A percentile compares a stretch with the other conserved stretches of the same genome.
These are phyloP conservation scores for Casaregolazyma lundiana DNA, from an alignment of 1,139 yeast genomes.

Conservation along the genomic window DNA sequence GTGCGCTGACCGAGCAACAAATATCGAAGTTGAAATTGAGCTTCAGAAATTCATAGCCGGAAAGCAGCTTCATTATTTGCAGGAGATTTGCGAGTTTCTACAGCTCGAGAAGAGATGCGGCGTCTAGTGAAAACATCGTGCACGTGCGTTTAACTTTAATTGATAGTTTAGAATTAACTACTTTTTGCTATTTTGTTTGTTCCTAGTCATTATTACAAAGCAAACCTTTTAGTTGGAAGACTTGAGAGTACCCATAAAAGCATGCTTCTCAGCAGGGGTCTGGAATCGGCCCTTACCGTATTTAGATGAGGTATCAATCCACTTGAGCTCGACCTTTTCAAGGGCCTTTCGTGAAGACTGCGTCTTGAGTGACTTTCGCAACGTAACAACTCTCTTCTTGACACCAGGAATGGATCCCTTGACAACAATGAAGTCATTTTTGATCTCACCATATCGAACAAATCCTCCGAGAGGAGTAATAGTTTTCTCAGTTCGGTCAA, in stretches of 20 bases:
- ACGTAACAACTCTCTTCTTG: constrained; percentile 98
- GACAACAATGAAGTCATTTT: constrained; percentile 94
- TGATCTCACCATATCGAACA: constrained; percentile 97
- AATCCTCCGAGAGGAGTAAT: constrained; percentile 99
- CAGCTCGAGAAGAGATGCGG: constrained; percentile 22
- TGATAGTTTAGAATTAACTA: constrained; percentile 1
- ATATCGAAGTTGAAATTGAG: constrained; percentile 13
- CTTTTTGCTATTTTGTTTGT: neutral
- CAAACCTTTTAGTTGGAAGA: constrained; percentile 3
- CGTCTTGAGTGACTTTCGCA: constrained; percentile 97
- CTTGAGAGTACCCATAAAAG: constrained; percentile 99
- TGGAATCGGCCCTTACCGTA: constrained; percentile 99
- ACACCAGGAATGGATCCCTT: constrained; percentile 99
- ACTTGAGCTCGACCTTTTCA: constrained; percentile 94
- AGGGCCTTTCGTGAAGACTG: constrained; percentile 97
- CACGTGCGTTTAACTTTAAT: too few relatives aligned
- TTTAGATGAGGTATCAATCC: constrained; percentile 99
- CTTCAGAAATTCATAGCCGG: constrained; percentile 19
- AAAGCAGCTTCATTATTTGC: constrained; percentile 16
- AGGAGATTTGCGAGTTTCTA: constrained; percentile 22
- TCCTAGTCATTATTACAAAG: constrained; percentile 1
- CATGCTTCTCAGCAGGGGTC: constrained; percentile 99
- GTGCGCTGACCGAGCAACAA: neutral
- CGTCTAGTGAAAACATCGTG: too few relatives aligned
- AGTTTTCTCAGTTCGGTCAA: constrained; percentile 99